These are phyloP conservation scores for Delitschia confertaspora DNA, from an alignment of 495 filamentous ascomycete species.

Conservation along the genomic window DNA sequence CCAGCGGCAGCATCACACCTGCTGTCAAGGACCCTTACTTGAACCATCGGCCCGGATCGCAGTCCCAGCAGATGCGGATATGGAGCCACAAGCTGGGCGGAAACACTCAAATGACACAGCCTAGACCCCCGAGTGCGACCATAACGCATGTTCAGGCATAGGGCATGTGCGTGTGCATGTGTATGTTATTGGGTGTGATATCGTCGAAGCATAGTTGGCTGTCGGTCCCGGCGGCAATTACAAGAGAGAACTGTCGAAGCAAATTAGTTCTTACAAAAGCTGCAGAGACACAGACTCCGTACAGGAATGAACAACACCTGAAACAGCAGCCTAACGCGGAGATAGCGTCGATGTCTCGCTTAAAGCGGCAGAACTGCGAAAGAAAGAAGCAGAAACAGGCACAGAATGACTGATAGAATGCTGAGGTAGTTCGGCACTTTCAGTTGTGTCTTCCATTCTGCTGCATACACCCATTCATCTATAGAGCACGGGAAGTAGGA, in stretches of 20 bases:
- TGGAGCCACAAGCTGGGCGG: slow-evolving; percentile 35
- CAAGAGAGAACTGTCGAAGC: slow-evolving; percentile 27
- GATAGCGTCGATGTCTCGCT: slow-evolving; percentile 32
- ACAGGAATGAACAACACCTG: slow-evolving; percentile 30
- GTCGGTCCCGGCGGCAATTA: slow-evolving; percentile 30
- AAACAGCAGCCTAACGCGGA: slow-evolving; percentile 32
- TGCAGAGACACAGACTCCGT: no score
- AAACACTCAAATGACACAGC: slow-evolving; percentile 32
- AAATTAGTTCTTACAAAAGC: no score
- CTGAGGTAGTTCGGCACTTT: slow-evolving; percentile 32
- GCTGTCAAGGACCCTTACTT: slow-evolving; percentile 25
- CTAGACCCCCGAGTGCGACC: slow-evolving; percentile 29
- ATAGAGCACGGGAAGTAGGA: slow-evolving; percentile 36
- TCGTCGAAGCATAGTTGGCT: slow-evolving; percentile 31
- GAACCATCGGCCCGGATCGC: slow-evolving; percentile 27
- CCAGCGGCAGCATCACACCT: slow-evolving; percentile 26
- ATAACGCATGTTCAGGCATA: slow-evolving; percentile 35
- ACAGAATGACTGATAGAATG: slow-evolving; percentile 31
- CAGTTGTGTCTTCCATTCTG: slow-evolving; percentile 24
- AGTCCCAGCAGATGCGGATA: slow-evolving; percentile 36
- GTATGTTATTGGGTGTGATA: slow-evolving; percentile 36
- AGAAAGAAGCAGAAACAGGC: slow-evolving; percentile 34
- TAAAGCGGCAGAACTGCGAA: slow-evolving; percentile 31
- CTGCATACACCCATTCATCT: slow-evolving; percentile 29
- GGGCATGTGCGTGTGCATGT: slow-evolving; percentile 27